Evolutionary conservation across 192 early-diverging fungal genomes (phyloP), one percentile per base, ranked within the genome.

Genomic region (Dissophora ornata): DNA sequence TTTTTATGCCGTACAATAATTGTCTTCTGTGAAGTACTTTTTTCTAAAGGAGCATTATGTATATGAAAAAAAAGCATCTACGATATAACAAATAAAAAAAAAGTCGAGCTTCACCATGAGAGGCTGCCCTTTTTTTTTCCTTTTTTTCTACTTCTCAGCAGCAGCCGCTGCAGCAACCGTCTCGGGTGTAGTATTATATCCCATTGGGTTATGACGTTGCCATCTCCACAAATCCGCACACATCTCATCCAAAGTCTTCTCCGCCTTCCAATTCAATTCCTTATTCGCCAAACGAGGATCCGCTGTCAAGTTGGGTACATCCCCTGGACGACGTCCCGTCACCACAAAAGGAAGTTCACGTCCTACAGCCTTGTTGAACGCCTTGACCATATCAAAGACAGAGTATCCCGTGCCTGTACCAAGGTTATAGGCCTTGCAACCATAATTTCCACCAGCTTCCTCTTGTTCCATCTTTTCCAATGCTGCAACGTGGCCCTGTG

Each of bases 321-420:
- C 86, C 24, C 86, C 86, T 32, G 82, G 77, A n/a, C 86, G 79
- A 51, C 86, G 69, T 32, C 60, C 62, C 1, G 50, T 79, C 57
- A 90, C 66, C 58, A 90, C 88, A 62, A 86, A 89, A 15, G 92
- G 92, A 46, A 98, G 93, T 24, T 88, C 79, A 41, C 88, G 86
- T n/a, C 92, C 90, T 10, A 91, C 93, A 11, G 92, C 96, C 32
- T 84, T 83, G 38, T 89, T 83, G 61, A 94, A 92, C 47, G 95
- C 90, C 18, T 90, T 86, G 57, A 98, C 88, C 74, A 98, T 93
- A 71, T 98, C 90, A 57, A 93, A 81, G 53, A 98, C 97, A 21
- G 93, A 90, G 84, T 90, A 96, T 21, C 97, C 97, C 24, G 87
- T 80, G 52, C 97, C 97, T 24, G 90, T 90, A 24, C 96, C 97